phyloP scores from a whole-genome alignment of 2,329 filamentous ascomycete genomes.

The Venturia asperata region DNA sequence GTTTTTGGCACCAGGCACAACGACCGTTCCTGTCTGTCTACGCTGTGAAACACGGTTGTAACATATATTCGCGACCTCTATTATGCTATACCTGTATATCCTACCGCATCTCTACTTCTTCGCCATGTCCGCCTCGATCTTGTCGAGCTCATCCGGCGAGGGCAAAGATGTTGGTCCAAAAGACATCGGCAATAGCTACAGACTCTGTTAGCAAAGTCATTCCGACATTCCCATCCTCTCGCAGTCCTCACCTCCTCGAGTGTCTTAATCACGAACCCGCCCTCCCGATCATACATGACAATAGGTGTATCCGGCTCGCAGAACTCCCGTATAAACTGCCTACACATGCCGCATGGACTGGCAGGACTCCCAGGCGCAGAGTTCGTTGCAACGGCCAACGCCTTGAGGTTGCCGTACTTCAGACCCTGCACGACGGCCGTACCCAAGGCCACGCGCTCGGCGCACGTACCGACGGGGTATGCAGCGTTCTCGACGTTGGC shows the following conservation, averaged over 20 bases:
- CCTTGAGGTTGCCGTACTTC: conserved; percentile 54
- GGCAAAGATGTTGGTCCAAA: conserved; percentile 19
- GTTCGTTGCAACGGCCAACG: conserved; percentile 80
- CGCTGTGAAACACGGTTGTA: too few species aligned
- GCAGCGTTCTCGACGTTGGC: conserved; percentile 79
- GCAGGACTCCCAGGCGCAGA: conserved; percentile 38
- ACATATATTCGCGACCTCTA: too few species aligned
- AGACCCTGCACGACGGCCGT: conserved; percentile 61
- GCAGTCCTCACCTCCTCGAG: conserved; percentile 18
- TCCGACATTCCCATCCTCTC: too few species aligned
- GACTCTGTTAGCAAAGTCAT: neutral
- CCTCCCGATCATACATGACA: conserved; percentile 65
- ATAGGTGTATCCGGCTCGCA: conserved; percentile 27
- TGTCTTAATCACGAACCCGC: conserved; percentile 62
- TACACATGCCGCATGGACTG: conserved; percentile 86
- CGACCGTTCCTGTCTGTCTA: neutral
- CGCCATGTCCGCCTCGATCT: conserved; percentile 8
- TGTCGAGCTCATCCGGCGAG: conserved; percentile 13
- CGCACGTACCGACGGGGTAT: conserved; percentile 92
- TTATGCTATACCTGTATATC: neutral
- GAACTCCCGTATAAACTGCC: conserved; percentile 62
- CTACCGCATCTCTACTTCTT: neutral
- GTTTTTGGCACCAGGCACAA: too few species aligned
- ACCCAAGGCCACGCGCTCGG: conserved; percentile 81
- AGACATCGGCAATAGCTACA: conserved; percentile 25